Conservation (phyloP, 768 basidiomycete species). For the Chiua virens region DNA sequence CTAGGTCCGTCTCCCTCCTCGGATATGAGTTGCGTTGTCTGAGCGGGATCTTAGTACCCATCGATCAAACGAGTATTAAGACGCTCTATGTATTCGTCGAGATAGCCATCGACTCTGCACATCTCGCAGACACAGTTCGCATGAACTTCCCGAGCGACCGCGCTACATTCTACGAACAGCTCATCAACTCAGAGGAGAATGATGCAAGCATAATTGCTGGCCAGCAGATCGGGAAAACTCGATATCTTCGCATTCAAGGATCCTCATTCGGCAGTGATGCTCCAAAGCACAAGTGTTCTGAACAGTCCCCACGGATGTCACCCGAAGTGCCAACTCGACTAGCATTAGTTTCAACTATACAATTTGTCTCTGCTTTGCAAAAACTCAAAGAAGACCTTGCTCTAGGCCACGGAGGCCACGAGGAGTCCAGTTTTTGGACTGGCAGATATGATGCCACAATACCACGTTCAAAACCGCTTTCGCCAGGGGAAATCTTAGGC, state of each 20-base stretch:
- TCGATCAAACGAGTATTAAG: conserved; percentile 90
- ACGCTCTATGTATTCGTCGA: conserved; percentile 98
- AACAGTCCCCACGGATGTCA: conserved; percentile 16
- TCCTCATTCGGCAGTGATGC: conserved; percentile 6
- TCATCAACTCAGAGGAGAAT: conserved; percentile 57
- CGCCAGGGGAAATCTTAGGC: conserved; percentile 95
- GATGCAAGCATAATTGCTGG: conserved; percentile 51
- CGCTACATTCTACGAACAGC: conserved; percentile 56
- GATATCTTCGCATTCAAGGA: conserved; percentile 64
- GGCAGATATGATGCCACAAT: conserved; percentile 75
- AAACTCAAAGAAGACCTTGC: conserved; percentile 78
- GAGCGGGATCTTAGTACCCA: conserved; percentile 64
- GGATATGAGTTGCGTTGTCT: conserved; percentile 3
- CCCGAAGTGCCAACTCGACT: conserved; percentile 56
- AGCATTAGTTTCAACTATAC: conserved; percentile 95
- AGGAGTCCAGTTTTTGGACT: conserved; percentile 39
- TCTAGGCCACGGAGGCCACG: conserved; percentile 31
- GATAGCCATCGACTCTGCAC: conserved; percentile 85
- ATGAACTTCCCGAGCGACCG: conserved; percentile 86
- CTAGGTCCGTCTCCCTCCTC: conserved; percentile 59
- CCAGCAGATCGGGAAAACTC: conserved; percentile 35
- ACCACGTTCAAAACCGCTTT: conserved; percentile 87
- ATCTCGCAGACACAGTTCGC: conserved; percentile 82
- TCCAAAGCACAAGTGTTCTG: conserved; percentile 6
- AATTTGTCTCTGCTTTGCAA: conserved; percentile 93